Base-by-base conservation (phyloP, 2,329 filamentous ascomycete genomes). In the Aspergillus flavus region DNA sequence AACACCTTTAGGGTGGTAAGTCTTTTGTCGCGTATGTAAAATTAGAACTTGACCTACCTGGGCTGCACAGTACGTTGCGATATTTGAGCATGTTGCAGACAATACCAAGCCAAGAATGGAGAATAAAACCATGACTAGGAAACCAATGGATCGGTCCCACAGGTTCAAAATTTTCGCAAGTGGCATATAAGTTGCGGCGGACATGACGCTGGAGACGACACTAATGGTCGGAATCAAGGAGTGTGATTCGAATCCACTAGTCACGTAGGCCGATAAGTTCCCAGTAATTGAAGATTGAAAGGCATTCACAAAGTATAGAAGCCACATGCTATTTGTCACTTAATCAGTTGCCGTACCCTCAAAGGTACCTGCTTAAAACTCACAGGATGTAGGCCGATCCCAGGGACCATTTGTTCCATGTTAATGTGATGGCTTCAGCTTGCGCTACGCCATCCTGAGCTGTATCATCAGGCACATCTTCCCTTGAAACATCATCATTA, bases 41-140 rank as follows among this genome's bases (percentile, higher is more conserved):
- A 12, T 26, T 32, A 19, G 23, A 53, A 62, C 0, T 26, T 48
- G 6, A 16, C 57, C 30, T 64, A 68, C 72, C 43, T 87, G 83
- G 2, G 86, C 87, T 1, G 87, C 87, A 57, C 86, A 86, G 72
- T 88, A 91, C 0, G 84, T 86, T 64, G 85, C 76, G n/a, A 91
- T 83, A 65, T 85, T 85, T 2, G 81, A 78, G 73, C 86, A 89
- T 1, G 80, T 80, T 6, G 89, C 89, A 77, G 89, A 87, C 76
- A 91, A 81, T 65, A 88, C 79, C 53, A 89, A 75, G 21, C 83
- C 83, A 0, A 83, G 59, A 0, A 81, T 80, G 68, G 80, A 80
- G 60, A 83, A 72, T 10, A 76, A 60, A 0, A 84, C 71, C 75
- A 85, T 85, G 45, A 85, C 43, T 2, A 82, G 63, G 66, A 87